Percentiles rank a stretch among this genome's conserved stretches.
phyloP scores from a whole-genome alignment of 1,284 basidiomycete species.

The Cerioporus squamosus region DNA sequence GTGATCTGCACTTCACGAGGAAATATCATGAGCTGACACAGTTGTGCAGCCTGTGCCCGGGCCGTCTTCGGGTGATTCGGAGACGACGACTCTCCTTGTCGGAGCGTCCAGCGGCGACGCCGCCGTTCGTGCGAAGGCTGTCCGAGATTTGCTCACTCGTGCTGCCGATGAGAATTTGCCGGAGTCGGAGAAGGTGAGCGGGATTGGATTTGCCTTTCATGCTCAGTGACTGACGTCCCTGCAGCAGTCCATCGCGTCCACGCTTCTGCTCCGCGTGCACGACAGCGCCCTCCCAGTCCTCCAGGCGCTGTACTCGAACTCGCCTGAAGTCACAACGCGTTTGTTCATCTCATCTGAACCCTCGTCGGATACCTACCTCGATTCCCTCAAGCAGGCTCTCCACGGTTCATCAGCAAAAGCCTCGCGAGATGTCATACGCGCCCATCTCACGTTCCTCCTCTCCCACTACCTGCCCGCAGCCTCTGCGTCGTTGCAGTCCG shows the following conservation, averaged over 20 bases:
- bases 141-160: conserved; percentile 51
- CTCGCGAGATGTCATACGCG: conserved; percentile 53
- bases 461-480: conserved; percentile 44
- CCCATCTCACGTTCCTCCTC: conserved; percentile 69
- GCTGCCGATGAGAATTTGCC: conserved; percentile 37
- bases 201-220: neutral
- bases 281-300: conserved; percentile 69
- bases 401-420: conserved; percentile 45
- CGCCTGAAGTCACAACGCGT: conserved; percentile 42
- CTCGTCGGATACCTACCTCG: conserved; percentile 59
- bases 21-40: neutral
- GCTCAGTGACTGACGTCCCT: neutral
- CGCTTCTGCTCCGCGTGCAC: conserved; percentile 34
- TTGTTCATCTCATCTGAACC: conserved; percentile 51
- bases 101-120: conserved; percentile 58
- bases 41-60: conserved; percentile 1
- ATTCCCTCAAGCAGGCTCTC: conserved; percentile 51
- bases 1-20: conserved; percentile 10
- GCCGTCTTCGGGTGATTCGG: conserved; percentile 1
- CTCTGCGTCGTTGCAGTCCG: neutral
- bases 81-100: conserved; percentile 48
- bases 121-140: conserved; percentile 53
- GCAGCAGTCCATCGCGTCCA: conserved; percentile 9
- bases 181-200: conserved; percentile 45
- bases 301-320: conserved; percentile 63